phyloP scores from a whole-genome alignment of 2,329 filamentous ascomycete genomes.

The Ophiostoma novo-ulmi region DNA sequence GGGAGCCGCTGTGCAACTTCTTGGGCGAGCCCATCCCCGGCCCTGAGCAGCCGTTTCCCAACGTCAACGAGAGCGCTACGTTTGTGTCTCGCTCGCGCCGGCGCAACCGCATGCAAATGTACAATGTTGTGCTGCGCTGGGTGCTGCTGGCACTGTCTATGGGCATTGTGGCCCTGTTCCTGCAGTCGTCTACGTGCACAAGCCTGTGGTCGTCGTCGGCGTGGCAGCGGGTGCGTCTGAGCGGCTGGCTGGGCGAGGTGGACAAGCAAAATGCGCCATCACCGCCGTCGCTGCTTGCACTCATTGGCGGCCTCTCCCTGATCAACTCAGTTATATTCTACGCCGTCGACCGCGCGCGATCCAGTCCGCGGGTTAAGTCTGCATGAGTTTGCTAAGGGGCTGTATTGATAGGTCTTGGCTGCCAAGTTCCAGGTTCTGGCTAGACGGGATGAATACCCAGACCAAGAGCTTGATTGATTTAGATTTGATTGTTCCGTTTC shows the following conservation, averaged over 20 bases:
- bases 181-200: constrained; percentile 16
- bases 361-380: neutral
- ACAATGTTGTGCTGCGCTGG: constrained; percentile 28
- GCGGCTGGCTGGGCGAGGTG: neutral
- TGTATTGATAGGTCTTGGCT: neutral
- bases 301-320: constrained; percentile 16
- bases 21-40: constrained; percentile 35
- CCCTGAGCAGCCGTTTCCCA: constrained; percentile 33
- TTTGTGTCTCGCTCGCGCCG: constrained; percentile 28
- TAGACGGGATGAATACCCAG: neutral
- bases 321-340: constrained; percentile 17
- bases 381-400: neutral
- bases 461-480: neutral
- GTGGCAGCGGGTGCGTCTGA: constrained; percentile 6
- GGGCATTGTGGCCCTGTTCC: neutral
- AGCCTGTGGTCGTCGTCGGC: constrained; percentile 11
- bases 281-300: constrained; percentile 9
- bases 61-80: constrained; percentile 32
- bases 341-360: constrained; percentile 15
- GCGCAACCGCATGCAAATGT: constrained; percentile 30
- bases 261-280: neutral
- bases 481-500: neutral
- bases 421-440: neutral
- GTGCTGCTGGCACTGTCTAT: constrained; percentile 26
- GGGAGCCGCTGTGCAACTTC: constrained; percentile 41